These are phyloP conservation scores for Diaporthe sp. DNA, from an alignment of 2,329 filamentous ascomycete genomes.

Conservation along the genomic window DNA sequence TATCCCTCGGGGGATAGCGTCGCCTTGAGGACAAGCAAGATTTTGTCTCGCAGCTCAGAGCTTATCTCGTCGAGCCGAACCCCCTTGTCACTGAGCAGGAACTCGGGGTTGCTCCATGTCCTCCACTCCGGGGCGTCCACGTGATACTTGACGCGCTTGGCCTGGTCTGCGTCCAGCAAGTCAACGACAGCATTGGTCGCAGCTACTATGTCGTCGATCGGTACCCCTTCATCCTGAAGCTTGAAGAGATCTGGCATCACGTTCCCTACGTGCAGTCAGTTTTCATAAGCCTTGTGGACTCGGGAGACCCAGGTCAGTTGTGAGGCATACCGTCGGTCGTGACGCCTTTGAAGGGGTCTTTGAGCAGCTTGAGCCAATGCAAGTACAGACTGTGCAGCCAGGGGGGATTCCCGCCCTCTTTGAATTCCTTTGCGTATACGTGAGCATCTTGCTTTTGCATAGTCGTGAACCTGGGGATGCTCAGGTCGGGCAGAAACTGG, in stretches of 20 bases:
- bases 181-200: conserved; percentile 58
- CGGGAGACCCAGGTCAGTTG: neutral
- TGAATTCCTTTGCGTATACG: conserved; percentile 71
- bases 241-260: conserved; percentile 65
- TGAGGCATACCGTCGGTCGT: conserved; percentile 69
- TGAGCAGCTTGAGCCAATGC: conserved; percentile 67
- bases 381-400: conserved; percentile 73
- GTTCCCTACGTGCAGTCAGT: conserved; percentile 49
- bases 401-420: conserved; percentile 67
- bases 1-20: conserved; percentile 78
- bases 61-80: conserved; percentile 73
- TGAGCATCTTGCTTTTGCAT: conserved; percentile 72
- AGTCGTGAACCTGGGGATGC: conserved; percentile 67
- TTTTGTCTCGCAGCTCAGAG: conserved; percentile 54
- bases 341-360: conserved; percentile 77
- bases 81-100: conserved; percentile 75
- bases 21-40: conserved; percentile 65
- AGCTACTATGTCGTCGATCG: conserved; percentile 66
- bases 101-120: conserved; percentile 78
- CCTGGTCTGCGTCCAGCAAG: conserved; percentile 60
- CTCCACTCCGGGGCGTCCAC: conserved; percentile 79
- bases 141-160: conserved; percentile 62
- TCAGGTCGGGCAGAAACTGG: conserved; percentile 71
- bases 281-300: conserved; percentile 11
- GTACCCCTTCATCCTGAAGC: conserved; percentile 71